Evolutionary conservation across 768 basidiomycete species (phyloP).

Genomic region (Boletus edulis): DNA sequence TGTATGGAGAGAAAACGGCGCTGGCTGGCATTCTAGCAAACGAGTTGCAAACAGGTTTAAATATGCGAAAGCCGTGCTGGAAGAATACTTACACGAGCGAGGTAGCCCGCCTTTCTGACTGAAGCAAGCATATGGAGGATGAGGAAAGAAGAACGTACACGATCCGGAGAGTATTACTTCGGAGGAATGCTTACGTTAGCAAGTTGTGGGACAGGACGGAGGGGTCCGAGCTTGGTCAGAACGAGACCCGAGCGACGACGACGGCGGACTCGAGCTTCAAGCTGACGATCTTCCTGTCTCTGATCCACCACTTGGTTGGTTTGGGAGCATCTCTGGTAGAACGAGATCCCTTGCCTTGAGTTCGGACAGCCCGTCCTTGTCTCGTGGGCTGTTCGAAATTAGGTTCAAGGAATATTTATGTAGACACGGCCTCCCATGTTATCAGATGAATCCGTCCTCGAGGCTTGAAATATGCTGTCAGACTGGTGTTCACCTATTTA

Average conservation of each 20-base stretch:
- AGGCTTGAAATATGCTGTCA: constrained; percentile 18
- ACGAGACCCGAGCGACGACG: constrained; percentile 70
- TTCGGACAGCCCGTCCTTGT: constrained; percentile 56
- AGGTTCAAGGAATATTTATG: constrained; percentile 61
- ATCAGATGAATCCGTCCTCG: constrained; percentile 21
- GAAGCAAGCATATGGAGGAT: constrained; percentile 60
- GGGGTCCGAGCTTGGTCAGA: constrained; percentile 3
- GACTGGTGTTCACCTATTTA: constrained; percentile 18
- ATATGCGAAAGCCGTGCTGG: background rate
- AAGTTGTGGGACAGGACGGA: background rate
- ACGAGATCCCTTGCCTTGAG: constrained; percentile 67
- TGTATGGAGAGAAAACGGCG: constrained; percentile 94
- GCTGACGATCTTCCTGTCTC: constrained; percentile 63
- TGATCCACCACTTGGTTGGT: constrained; percentile 45
- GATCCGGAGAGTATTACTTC: constrained; percentile 13
- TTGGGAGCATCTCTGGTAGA: constrained; percentile 64
- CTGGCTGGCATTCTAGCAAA: constrained; percentile 60
- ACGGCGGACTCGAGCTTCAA: constrained; percentile 56
- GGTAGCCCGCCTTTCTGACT: constrained; percentile 59
- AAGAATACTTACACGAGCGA: constrained; percentile 53
- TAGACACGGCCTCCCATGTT: constrained; percentile 9
- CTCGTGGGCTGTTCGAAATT: constrained; percentile 73
- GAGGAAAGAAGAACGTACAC: constrained; percentile 17
- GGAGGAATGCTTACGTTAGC: constrained; percentile 41
- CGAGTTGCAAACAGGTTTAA: background rate